Percentiles rank a stretch among this genome's conserved stretches.
These are phyloP conservation scores for Saprolegnia diclina DNA, from an alignment of 352 stramenopile species.

Conservation along the genomic window DNA sequence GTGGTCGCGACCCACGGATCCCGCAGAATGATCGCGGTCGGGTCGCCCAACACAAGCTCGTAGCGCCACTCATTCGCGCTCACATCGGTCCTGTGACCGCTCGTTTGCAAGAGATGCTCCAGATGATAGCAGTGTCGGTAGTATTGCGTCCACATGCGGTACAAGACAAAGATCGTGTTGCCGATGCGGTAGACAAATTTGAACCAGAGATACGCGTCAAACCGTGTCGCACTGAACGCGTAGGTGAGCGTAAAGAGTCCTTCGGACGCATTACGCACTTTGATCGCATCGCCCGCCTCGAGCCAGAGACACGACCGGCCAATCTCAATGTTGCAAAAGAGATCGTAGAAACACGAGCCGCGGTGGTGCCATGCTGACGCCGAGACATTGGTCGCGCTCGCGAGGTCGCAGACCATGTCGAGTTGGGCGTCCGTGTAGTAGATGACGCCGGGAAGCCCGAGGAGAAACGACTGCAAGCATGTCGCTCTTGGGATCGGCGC, in stretches of 20 bases:
- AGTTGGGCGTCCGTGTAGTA: neutral
- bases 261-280: neutral
- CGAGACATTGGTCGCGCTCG: neutral
- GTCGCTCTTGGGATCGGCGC: neutral
- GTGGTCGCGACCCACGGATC: conserved; percentile 1
- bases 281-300: neutral
- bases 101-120: neutral
- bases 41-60: neutral
- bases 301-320: neutral
- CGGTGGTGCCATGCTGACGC: neutral
- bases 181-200: neutral
- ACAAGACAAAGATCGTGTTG: neutral
- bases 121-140: neutral
- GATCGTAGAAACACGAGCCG: neutral
- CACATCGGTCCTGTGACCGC: neutral
- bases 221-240: neutral
- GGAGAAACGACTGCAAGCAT: conserved; percentile 9
- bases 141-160: neutral
- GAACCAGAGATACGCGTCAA: neutral
- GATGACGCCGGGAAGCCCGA: neutral
- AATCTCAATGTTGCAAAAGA: neutral
- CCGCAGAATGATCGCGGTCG: neutral
- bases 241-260: conserved; percentile 7
- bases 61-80: neutral
- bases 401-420: neutral